Evolutionary conservation across 192 early-diverging fungal species (phyloP), one percentile per base, ranked within the genome.

Genomic region (Allomyces arbusculus): DNA sequence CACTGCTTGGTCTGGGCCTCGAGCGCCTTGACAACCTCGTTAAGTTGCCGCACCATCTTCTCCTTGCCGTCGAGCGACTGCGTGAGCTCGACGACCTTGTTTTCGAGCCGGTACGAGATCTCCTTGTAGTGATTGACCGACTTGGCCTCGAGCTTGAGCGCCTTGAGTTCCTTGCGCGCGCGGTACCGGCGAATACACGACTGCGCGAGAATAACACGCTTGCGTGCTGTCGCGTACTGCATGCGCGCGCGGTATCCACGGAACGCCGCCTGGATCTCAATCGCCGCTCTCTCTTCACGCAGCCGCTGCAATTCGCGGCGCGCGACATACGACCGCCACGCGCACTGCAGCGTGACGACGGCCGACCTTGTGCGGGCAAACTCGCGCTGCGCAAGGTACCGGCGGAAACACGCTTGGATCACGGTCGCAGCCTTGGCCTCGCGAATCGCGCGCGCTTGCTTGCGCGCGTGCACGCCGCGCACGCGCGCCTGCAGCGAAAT

Each of bases 71-170:
- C 80, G 63, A 94, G 72, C 40, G 76, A 75, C 69, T 89, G 90
- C 40, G 92, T 95, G 66, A 99, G 79, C 73, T 91, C 91, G 71
- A 97, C 86, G 65, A 99, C 90, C 81, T 95, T 97, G 78, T 82
- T 86, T 76, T 99, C 96, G 4, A 99, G 77, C 76, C 87, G 87
- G 74, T 91, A 91, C 40, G 93, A 92, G 33, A 87, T 83, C 68
- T 97, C 89, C 78, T 97, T 91, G 73, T 94, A 86, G 68, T 96
- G 95, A 66, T 83, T 86, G 19, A 91, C 89, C 61, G 90, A 92
- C 63, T 88, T 77, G 33, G 87, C 86, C 77, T 99, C 96, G 25
- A 84, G 80, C 73, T 89, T 87, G 67, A 89, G 75, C 44, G 71
- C 69, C 62, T 80, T 77, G 63, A 94, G 74, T 70, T 84, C 82